Evolutionary conservation across 257 asterid genomes (phyloP), one percentile per base, ranked within the genome.

Genomic region (Solanum raphanifolium): DNA sequence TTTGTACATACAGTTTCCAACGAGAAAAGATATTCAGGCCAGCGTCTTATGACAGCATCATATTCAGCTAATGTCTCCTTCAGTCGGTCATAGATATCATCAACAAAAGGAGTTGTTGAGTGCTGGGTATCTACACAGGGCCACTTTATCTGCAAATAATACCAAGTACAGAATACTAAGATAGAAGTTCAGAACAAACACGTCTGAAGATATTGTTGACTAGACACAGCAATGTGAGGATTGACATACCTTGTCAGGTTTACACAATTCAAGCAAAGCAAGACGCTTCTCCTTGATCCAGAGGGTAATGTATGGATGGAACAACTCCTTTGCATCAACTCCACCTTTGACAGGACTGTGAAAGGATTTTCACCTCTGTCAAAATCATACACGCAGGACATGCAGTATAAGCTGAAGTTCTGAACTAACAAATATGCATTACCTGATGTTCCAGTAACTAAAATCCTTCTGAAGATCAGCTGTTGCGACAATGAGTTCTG

Each of bases 381-480:
- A 88, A 79, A 60, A 36, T 87, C 12, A 46, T 72, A 76, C 65
- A 35, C 84, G 66, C 38, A 15, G 60, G 66, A 31, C 4, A 58
- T 82, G 84, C 84, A 58, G 34, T 25, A 85, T 62, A 86, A 15
- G 83, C 69, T 31, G 66, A 58, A 58, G 66, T 58, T 58, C 66
- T 58, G 60, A 71, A 82, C 34, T 62, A 86, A 32, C 11, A 38
- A 5, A 41, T 43, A 69, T 84, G 31, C 66, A 52, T 83, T 91
- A 97, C 99, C 95, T 92, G 41, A 97, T 93, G 86, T 93, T 92
- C 99, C 99, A 95, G 86, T 91, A 89, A 86, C 92, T 69, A 81
- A 97, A 95, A 93, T 95, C 98, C 91, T 94, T 93, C 85, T 97
- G 98, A 89, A 95, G 93, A 93, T 97, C 99, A 82, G 99, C 96